Evolutionary conservation across 495 filamentous ascomycete species (phyloP), one percentile per base, ranked within the genome.

Genomic region (Hyaloscypha bicolor): DNA sequence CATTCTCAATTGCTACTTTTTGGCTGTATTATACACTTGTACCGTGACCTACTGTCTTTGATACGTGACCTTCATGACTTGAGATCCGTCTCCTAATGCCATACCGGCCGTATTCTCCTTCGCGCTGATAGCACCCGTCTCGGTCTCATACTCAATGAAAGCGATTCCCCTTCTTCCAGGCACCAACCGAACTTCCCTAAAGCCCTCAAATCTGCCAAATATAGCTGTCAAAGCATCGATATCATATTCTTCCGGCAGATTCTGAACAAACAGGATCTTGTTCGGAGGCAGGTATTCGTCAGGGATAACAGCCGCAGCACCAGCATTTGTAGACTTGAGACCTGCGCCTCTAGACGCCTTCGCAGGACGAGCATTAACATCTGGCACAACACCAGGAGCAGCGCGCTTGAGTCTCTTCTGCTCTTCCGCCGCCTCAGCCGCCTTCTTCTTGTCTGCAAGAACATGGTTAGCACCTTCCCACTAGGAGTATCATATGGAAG

Each of bases 241-340:
- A 77, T 89, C 90, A 71, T 90, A 91, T 64, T 93, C 91, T 69
- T 96, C 93, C 19, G 96, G 94, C 56, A 99, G 74, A 72, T 97
- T 93, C 78, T 94, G 93, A 60, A 98, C 81, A 83, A 98, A 97
- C n/a, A 99, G 85, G 67, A 93, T 95, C 79, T 96, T 96, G 85
- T 98, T 99, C 55, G 96, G 94, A 3, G 93, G 95, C 0, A 98
- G 86, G 75, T 96, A 98, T 79, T 99, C 95, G 85, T 97, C 96
- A 2, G 95, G 95, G 19, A 98, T 87, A 57, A 96, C 90, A 22
- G 90, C 84, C 30, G 89, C 84, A 0, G 87, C 81, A n/a, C 86
- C 82, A 21, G 87, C 83, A 66, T 86, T 84, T 8, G 90, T 89
- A 9, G 93, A 86, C 76, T 95, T 96, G 84, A 95, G 91, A 39